Percentiles rank a stretch among this genome's conserved stretches.
Conservation (phyloP, 495 filamentous ascomycete genomes). For the Trichoderma gamsii region DNA sequence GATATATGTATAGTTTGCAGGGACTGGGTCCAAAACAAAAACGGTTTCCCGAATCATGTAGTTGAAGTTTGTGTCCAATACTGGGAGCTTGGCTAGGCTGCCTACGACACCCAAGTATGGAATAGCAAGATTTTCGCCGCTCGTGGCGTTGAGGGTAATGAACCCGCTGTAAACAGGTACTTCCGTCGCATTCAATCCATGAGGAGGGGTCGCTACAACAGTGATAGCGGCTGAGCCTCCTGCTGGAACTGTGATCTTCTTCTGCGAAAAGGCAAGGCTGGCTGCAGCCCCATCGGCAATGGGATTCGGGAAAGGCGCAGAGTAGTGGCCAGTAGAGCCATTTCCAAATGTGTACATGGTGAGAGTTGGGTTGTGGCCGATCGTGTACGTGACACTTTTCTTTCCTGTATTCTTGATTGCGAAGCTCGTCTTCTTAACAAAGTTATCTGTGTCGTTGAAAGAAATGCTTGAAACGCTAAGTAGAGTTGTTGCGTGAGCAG, state of each 20-base stretch:
- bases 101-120: constrained; percentile 26
- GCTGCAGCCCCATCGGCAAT: background rate
- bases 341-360: constrained; percentile 17
- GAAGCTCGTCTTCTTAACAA: constrained; percentile 26
- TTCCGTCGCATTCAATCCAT: constrained; percentile 17
- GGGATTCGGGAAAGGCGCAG: constrained; percentile 15
- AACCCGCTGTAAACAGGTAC: constrained; percentile 31
- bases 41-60: constrained; percentile 18
- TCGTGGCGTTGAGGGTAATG: constrained; percentile 25
- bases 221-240: constrained; percentile 6
- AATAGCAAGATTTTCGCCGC: constrained; percentile 25
- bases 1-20: background rate
- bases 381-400: constrained; percentile 26
- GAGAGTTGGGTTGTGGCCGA: constrained; percentile 19
- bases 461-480: constrained; percentile 32
- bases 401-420: constrained; percentile 36
- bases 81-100: constrained; percentile 20
- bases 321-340: background rate
- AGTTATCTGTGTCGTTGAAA: constrained; percentile 40
- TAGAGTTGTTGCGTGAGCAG: constrained; percentile 31
- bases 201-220: constrained; percentile 16
- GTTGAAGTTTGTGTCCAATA: constrained; percentile 18
- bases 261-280: constrained; percentile 4
- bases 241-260: constrained; percentile 15
- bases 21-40: constrained; percentile 17